These are phyloP conservation scores for Mycena vulgaris DNA, from an alignment of 768 basidiomycete genomes.

Conservation along the genomic window DNA sequence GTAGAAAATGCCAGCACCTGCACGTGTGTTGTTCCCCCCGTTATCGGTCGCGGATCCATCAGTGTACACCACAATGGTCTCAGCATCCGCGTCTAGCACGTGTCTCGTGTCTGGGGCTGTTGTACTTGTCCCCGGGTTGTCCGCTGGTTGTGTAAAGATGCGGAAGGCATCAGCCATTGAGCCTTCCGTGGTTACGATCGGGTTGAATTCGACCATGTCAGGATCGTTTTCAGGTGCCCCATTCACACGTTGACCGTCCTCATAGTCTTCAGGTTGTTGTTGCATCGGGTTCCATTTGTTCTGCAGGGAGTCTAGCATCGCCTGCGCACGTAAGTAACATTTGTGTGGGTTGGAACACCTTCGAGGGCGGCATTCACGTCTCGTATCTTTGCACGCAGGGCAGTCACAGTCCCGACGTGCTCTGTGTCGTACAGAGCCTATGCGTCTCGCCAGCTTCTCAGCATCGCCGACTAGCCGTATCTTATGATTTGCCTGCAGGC, in stretches of 20 bases:
- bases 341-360: not conserved
- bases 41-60: not conserved
- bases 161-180: not conserved
- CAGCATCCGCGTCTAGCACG: not conserved
- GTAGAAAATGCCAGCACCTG: not conserved
- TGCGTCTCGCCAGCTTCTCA: not conserved
- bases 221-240: not conserved
- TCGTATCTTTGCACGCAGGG: not conserved
- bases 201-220: not conserved
- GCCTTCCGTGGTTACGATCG: not conserved
- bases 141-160: not conserved
- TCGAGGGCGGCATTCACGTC: not conserved
- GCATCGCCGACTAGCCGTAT: not conserved
- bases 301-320: not conserved
- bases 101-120: not conserved
- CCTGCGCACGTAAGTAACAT: not conserved
- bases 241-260: not conserved
- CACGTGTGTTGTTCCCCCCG: not conserved
- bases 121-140: not conserved
- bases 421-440: not conserved
- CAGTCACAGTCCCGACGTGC: not conserved
- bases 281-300: not conserved
- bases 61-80: not conserved
- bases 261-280: not conserved
- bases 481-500: not conserved